Base-by-base conservation (phyloP, 441 rosid genomes). In the Erodium texanum region DNA sequence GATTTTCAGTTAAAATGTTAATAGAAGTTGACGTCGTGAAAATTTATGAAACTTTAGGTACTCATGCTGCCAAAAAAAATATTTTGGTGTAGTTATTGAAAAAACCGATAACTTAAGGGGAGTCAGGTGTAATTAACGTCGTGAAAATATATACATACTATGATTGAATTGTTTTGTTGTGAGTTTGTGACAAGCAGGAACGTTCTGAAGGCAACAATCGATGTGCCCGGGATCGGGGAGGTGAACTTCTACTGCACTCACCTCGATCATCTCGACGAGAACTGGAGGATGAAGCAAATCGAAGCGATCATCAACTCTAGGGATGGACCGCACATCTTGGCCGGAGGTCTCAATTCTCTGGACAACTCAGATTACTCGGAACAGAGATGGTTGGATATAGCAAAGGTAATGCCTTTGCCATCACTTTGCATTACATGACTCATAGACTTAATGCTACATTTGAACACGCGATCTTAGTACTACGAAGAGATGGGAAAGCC, bases 211-310 rank as follows among this genome's bases (percentile, higher is more conserved):
- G 94, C 88, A 43, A 90, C 91, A 6, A 77, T 93, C 73, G 79
- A 80, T 62, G 86, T 87, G 64, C 98, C 98, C 38, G 73, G 89
- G 89, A 89, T 87, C 22, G 96, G 96, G 75, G 96, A 93, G 72
- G 79, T 93, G 61, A 84, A 84, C 63, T 81, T 93, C 45, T 83
- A 83, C 74, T 89, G 94, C 79, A 93, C 98, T 0, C 97, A 93
- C 67, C 87, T 93, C 6, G 98, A 90, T 70, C 98, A 93, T 83
- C 75, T 93, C 69, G 83, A 93, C 73, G 98, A 93, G 74, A 80
- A 80, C 22, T 93, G 98, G 98, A 75, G 96, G 74, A 83, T 89
- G 96, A 88, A 82, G 76, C 98, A 92, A 76, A 84, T 92, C 5
- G 78, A 73, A 45, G 85, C 96, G 15, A 84, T 92, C 50, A 84